Evolutionary conservation across 106 monocot species (phyloP).

Genomic region (Dioscorea zingiberensis): DNA sequence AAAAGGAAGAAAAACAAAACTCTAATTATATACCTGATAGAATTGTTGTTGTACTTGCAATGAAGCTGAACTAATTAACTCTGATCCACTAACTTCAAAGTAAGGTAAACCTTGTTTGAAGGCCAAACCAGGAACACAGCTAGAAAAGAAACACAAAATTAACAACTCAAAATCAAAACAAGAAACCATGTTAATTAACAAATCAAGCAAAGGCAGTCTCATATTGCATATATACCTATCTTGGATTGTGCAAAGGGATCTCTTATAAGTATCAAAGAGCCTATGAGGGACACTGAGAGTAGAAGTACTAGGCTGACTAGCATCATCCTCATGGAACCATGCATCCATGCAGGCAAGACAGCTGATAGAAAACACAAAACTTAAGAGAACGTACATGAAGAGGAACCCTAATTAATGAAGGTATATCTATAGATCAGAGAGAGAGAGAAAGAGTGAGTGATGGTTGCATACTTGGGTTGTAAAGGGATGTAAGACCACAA

Average conservation of each 20-base stretch:
- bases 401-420: background rate
- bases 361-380: slow-evolving; percentile 8
- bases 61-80: slow-evolving; percentile 27
- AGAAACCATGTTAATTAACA: too few relatives aligned
- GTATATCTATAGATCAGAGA: background rate
- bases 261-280: slow-evolving; percentile 48
- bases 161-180: background rate
- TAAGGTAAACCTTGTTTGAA: slow-evolving; percentile 32
- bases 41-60: slow-evolving; percentile 44
- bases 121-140: slow-evolving; percentile 62
- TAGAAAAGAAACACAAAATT: background rate
- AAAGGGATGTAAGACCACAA: slow-evolving; percentile 57
- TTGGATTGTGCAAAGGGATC: slow-evolving; percentile 5
- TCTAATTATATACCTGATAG: slow-evolving; percentile 41
- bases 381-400: background rate
- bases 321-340: slow-evolving; percentile 36
- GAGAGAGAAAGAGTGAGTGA: too few relatives aligned
- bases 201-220: too few relatives aligned
- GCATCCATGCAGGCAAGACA: slow-evolving; percentile 38
- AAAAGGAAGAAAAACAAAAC: background rate
- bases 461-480: slow-evolving; percentile 43
- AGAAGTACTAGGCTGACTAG: background rate
- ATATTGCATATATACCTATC: too few relatives aligned
- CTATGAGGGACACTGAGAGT: slow-evolving; percentile 3
- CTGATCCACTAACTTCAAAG: slow-evolving; percentile 28